Conservation (phyloP, 305 asterid genomes). For the Plantago coronopus region DNA sequence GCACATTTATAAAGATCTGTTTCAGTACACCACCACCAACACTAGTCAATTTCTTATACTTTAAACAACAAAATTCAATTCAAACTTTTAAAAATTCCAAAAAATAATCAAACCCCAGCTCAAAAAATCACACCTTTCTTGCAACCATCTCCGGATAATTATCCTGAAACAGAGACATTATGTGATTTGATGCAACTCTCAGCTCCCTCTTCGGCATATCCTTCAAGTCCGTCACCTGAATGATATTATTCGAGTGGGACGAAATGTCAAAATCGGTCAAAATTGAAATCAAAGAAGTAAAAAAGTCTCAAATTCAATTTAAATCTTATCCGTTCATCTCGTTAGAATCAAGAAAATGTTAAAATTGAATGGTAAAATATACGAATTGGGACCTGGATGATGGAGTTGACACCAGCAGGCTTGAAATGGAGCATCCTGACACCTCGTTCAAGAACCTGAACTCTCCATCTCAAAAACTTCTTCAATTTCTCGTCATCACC, state of each 20-base stretch:
- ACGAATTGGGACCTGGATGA: constrained; percentile 90
- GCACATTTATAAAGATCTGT: constrained; percentile 87
- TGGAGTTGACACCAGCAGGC: constrained; percentile 83
- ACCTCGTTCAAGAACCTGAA: constrained; percentile 83
- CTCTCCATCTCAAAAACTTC: constrained; percentile 82
- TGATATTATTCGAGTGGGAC: no score
- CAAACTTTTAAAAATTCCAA: no score
- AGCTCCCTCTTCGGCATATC: constrained; percentile 97
- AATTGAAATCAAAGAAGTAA: no score
- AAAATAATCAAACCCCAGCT: no score
- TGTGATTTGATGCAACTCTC: constrained; percentile 79
- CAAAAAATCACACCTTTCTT: constrained; percentile 50
- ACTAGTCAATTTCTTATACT: background rate
- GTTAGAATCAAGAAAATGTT: no score
- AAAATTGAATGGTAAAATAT: no score
- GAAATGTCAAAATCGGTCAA: no score
- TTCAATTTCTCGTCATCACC: constrained; percentile 71
- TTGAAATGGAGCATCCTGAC: constrained; percentile 60
- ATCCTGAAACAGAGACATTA: constrained; percentile 83
- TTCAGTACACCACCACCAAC: background rate
- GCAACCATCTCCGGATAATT: constrained; percentile 99
- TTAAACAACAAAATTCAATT: background rate
- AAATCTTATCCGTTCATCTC: no score
- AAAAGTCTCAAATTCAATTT: no score
- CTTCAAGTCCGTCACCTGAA: constrained; percentile 90